Percentiles rank a stretch among this genome's conserved stretches.
These are phyloP conservation scores for Cyclotella kingstonii DNA, from an alignment of 108 stramenopile genomes.

Conservation along the genomic window DNA sequence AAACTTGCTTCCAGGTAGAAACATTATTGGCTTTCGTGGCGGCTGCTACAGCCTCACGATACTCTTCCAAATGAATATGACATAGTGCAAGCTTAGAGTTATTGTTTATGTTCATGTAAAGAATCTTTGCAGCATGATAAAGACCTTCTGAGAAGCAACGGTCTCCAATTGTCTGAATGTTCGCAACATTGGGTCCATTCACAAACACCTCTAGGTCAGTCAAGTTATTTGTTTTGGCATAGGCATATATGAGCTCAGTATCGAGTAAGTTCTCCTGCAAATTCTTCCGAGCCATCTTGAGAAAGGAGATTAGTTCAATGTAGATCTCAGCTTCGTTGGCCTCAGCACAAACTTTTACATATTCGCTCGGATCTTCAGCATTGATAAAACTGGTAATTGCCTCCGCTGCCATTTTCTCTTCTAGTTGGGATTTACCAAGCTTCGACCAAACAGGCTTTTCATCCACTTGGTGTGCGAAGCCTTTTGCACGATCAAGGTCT, in stretches of 20 bases:
- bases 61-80: slow-evolving; percentile 96
- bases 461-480: slow-evolving; percentile 95
- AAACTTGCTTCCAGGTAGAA: slow-evolving; percentile 99
- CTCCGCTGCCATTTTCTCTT: slow-evolving; percentile 93
- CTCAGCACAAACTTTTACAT: slow-evolving; percentile 92
- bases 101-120: slow-evolving; percentile 98
- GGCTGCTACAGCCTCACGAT: slow-evolving; percentile 98
- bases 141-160: slow-evolving; percentile 95
- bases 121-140: slow-evolving; percentile 95
- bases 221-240: slow-evolving; percentile 95
- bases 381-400: slow-evolving; percentile 97
- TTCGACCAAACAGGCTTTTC: slow-evolving; percentile 98
- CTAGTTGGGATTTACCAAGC: slow-evolving; percentile 98
- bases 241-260: slow-evolving; percentile 97
- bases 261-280: slow-evolving; percentile 98
- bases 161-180: slow-evolving; percentile 96
- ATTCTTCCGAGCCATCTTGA: slow-evolving; percentile 98
- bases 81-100: slow-evolving; percentile 99
- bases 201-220: slow-evolving; percentile 97
- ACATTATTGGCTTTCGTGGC: slow-evolving; percentile 98
- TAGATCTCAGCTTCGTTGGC: slow-evolving; percentile 94
- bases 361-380: slow-evolving; percentile 95
- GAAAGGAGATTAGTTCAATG: slow-evolving; percentile 93
- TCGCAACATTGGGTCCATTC: slow-evolving; percentile 97
- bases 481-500: slow-evolving; percentile 96